Evolutionary conservation across 1,284 basidiomycete genomes (phyloP).

Genomic region (Phaffia rhodozyma): DNA sequence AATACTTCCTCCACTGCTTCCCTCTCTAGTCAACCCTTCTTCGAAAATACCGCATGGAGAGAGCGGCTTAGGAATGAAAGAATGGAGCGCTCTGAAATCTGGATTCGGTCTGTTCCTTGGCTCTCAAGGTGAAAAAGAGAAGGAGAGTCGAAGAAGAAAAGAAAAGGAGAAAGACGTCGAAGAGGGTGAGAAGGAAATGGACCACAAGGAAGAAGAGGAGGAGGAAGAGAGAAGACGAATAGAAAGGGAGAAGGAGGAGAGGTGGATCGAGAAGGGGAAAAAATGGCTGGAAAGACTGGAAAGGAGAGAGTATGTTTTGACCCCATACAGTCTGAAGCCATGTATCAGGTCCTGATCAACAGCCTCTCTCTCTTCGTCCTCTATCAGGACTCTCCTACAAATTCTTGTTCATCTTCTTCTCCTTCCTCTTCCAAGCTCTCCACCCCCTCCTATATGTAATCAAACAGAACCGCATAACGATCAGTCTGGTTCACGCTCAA

Average conservation of each 20-base stretch:
- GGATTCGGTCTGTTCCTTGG: constrained; percentile 5
- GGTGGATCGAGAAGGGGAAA: neutral
- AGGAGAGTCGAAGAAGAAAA: neutral
- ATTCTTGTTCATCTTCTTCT: constrained; percentile 12
- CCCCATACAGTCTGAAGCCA: neutral
- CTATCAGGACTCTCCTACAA: constrained; percentile 6
- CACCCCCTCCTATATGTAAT: neutral
- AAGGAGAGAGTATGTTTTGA: constrained; percentile 7
- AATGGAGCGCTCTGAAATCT: neutral
- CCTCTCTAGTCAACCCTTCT: no score
- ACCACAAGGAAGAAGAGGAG: neutral
- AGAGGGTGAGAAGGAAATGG: neutral
- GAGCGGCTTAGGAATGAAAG: neutral
- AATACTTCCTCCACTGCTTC: no score
- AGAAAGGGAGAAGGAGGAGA: neutral
- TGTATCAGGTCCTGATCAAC: neutral
- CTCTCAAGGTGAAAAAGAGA: neutral
- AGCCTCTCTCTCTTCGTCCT: neutral
- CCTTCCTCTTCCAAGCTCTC: neutral
- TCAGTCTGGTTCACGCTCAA: neutral
- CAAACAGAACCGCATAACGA: neutral
- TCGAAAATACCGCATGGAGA: no score
- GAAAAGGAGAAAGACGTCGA: neutral
- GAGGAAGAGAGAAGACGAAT: no score
- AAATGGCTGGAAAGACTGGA: constrained; percentile 14